Conservation (phyloP, 148 eudicot genomes). For the Rhododendron simsii region DNA sequence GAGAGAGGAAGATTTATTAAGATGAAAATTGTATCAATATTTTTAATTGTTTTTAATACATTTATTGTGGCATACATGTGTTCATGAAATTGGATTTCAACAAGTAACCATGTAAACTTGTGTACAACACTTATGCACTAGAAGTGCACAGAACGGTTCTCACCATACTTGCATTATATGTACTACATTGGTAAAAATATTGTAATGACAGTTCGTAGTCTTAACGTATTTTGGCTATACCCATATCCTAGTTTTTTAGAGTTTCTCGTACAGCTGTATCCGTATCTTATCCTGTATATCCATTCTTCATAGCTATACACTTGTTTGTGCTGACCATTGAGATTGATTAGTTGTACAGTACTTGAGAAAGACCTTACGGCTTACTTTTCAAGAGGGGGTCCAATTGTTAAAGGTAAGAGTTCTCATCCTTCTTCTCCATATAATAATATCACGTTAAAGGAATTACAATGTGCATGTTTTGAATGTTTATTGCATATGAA, state of each 20-base stretch:
- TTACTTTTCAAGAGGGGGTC: conserved; percentile 82
- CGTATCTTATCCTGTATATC: not conserved
- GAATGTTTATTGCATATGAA: too few relatives aligned
- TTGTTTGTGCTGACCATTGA: not conserved
- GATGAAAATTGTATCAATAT: not conserved
- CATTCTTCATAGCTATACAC: not conserved
- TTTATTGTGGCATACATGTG: not conserved
- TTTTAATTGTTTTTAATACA: too few relatives aligned
- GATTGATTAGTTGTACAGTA: conserved; percentile 48
- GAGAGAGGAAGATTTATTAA: not conserved
- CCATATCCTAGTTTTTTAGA: not conserved
- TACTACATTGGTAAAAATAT: not conserved
- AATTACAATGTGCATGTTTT: too few relatives aligned
- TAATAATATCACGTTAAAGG: too few relatives aligned
- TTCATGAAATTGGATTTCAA: not conserved
- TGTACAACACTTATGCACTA: not conserved
- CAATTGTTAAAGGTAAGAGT: conserved; percentile 70
- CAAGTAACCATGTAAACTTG: not conserved
- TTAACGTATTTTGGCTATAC: too few relatives aligned
- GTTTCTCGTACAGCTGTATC: not conserved
- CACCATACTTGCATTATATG: not conserved
- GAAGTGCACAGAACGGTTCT: not conserved
- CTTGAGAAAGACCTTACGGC: conserved; percentile 60
- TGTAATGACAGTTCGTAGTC: too few relatives aligned
- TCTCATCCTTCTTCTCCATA: not conserved